phyloP scores from a whole-genome alignment of 73 alveolate species.

The Paramecium sonneborni region DNA sequence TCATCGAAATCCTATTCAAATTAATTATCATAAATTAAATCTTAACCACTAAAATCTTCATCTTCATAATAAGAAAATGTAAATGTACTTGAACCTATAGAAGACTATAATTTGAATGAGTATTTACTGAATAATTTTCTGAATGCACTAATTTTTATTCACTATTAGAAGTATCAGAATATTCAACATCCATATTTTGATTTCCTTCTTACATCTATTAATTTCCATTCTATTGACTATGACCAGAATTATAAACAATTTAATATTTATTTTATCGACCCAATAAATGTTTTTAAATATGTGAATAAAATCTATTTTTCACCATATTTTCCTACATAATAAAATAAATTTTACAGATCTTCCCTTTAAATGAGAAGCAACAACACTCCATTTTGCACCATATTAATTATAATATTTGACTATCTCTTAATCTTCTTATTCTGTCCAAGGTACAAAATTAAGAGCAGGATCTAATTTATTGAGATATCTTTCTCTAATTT shows the following conservation, averaged over 20 bases:
- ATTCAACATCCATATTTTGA: slow-evolving; percentile 38
- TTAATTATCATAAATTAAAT: slow-evolving; percentile 15
- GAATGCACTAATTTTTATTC: slow-evolving; percentile 25
- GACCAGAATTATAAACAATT: neutral
- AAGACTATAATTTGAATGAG: neutral
- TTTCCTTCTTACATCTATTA: neutral
- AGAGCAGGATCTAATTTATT: slow-evolving; percentile 96
- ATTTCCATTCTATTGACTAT: neutral
- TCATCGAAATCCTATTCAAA: slow-evolving; percentile 1
- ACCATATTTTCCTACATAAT: slow-evolving; percentile 48
- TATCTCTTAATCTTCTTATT: slow-evolving; percentile 78
- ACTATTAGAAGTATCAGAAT: slow-evolving; percentile 11
- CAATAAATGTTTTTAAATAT: slow-evolving; percentile 34
- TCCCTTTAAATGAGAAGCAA: slow-evolving; percentile 53
- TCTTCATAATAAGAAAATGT: slow-evolving; percentile 12
- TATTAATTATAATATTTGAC: slow-evolving; percentile 38
- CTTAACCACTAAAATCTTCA: slow-evolving; percentile 20
- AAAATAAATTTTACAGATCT: slow-evolving; percentile 44
- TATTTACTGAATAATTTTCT: slow-evolving; percentile 32
- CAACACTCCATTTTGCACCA: slow-evolving; percentile 66
- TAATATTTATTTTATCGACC: slow-evolving; percentile 2
- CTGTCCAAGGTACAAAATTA: slow-evolving; percentile 87
- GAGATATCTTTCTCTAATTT: slow-evolving; percentile 98
- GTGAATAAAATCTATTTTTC: slow-evolving; percentile 67
- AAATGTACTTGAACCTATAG: slow-evolving; percentile 41